Evolutionary conservation across 176 grass and related monocot genomes (phyloP), one percentile per base, ranked within the genome.

Genomic region (Dendrocalamus sinicus): DNA sequence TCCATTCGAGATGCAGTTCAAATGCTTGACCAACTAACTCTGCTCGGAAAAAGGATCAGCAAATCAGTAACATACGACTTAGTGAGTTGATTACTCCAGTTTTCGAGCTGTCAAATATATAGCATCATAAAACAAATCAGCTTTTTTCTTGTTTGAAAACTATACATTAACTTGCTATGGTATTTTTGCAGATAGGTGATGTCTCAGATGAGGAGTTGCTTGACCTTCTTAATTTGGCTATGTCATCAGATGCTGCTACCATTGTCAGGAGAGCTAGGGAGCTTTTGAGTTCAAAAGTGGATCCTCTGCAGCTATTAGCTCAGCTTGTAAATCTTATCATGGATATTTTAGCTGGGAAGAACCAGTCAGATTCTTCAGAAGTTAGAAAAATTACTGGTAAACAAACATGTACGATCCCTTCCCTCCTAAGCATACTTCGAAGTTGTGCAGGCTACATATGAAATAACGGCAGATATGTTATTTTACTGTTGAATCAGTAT

Each of bases 281-380:
- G 73, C 86, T 98, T 73, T 89, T 98, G 81, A 94, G 89, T 73
- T 93, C 86, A 64, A 93, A 92, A 72, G 88, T 98, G 3, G 96
- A 95, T 44, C 96, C 96, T 17, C 48, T 84, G 35, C 91, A 92
- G 64, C 73, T 98, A 65, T 73, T 89, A 23, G 89, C 91, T 57
- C 95, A 93, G 89, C 91, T 98, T 41, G 91, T 93, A 67, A 94
- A 90, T 86, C 81, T 95, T 78, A 94, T 98, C 77, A 94, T 95
- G 91, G 90, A 98, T 72, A 74, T 95, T 85, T 86, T 98, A 87
- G 88, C 91, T 84, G 87, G 84, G 17, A 95, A 86, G 73, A 84
- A 80, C 63, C 86, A 67, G 15, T 75, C 80, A 51, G 87, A 69
- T 37, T 60, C 83, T 74, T 60, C 86, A 58, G 89, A 92, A 91